Evolutionary conservation across 1,139 yeast species (phyloP).

Genomic region (Yamadazyma jaroonii): DNA sequence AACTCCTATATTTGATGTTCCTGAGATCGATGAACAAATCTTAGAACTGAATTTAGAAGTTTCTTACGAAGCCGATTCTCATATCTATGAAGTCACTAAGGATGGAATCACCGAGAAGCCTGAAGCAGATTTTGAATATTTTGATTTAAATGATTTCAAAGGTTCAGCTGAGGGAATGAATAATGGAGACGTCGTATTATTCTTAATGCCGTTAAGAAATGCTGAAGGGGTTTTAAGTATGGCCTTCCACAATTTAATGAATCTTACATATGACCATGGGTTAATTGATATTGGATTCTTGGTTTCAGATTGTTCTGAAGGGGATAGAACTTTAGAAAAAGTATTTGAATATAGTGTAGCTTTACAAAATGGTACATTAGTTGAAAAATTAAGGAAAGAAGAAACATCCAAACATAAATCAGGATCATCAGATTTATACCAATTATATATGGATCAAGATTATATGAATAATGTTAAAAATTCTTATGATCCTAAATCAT

Average conservation of each 20-base stretch:
- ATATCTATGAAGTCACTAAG: constrained; percentile 36
- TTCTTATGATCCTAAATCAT: constrained; percentile 57
- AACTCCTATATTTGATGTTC: constrained; percentile 4
- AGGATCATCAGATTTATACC: constrained; percentile 62
- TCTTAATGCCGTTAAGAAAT: constrained; percentile 77
- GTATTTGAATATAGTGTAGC: constrained; percentile 64
- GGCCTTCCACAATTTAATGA: constrained; percentile 83
- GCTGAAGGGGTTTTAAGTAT: constrained; percentile 79
- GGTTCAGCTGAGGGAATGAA: constrained; percentile 54
- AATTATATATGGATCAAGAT: constrained; percentile 66
- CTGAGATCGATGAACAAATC: constrained; percentile 14
- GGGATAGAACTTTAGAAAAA: constrained; percentile 69
- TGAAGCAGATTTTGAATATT: constrained; percentile 40
- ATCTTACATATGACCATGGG: constrained; percentile 78
- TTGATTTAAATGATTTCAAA: constrained; percentile 56
- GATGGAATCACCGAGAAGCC: constrained; percentile 28
- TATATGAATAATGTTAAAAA: constrained; percentile 55
- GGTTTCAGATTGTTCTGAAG: constrained; percentile 79
- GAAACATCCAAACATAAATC: constrained; percentile 30
- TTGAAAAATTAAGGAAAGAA: constrained; percentile 44
- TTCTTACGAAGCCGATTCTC: constrained; percentile 13
- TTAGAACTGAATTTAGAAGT: constrained; percentile 14
- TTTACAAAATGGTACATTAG: constrained; percentile 67
- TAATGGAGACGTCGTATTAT: constrained; percentile 64
- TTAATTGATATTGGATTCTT: constrained; percentile 81